Evolutionary conservation across 352 stramenopile species (phyloP), one percentile per base, ranked within the genome.

Genomic region (Phytophthora crassamura): DNA sequence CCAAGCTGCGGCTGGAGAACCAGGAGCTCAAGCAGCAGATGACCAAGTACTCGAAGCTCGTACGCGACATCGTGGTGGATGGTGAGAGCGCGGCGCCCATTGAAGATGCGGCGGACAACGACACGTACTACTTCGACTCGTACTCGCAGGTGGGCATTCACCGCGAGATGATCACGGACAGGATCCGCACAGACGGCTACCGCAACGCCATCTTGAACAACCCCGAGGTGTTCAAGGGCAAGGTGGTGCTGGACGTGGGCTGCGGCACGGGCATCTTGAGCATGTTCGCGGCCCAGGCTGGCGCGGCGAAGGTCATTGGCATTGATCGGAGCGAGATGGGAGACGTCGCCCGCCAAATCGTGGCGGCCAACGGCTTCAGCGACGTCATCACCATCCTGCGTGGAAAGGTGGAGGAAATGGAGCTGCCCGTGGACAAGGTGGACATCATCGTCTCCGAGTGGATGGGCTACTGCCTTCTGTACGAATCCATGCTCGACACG

Each of bases 81-180:
- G 85, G 88, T 20, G 84, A 92, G 16, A 71, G 40, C 10, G 28
- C 35, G 0, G 52, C 56, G 0, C 63, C 69, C 0, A 62, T 78
- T 7, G 69, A 80, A 6, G 50, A 74, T 18, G 67, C 73, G 25
- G 78, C 72, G 0, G 85, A 95, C 66, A 93, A 93, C 47, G 84
- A 94, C 67, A 93, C 86, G 69, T 99, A 99, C 75, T 99, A 99
- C 78, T 99, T 99, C 54, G 95, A 99, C 75, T 98, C 94, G 52
- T 99, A 99, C 77, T 98, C 95, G 41, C 96, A 99, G 62, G 97
- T 99, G 74, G 92, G 94, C 33, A 99, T 99, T 73, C 97, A 99
- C 74, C 95, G 99, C 73, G 97, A 99, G 79, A 94, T 94, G 86
- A 91, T 94, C 74, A 91, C 82, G 30, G 86, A 94, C 64, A 69